phyloP scores from a whole-genome alignment of 768 basidiomycete species.

The Boletales sp. region DNA sequence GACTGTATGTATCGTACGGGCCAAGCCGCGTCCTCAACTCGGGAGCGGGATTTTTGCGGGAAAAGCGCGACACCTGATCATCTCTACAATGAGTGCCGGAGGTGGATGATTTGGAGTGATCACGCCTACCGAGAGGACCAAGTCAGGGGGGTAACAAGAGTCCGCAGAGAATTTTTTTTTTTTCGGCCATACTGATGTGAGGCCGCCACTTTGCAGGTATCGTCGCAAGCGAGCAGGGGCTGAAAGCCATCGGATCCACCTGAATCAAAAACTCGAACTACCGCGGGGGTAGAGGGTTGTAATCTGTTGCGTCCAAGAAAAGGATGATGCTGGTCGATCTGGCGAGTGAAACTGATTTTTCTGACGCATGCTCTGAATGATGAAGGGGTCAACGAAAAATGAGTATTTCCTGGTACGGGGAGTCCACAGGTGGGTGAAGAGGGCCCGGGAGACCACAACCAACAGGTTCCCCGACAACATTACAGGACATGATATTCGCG shows the following conservation, averaged over 20 bases:
- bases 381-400: constrained; percentile 5
- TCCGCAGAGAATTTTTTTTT: not conserved
- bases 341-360: not conserved
- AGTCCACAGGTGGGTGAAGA: not conserved
- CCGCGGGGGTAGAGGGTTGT: not conserved
- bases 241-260: not conserved
- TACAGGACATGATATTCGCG: constrained; percentile 1
- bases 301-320: constrained; percentile 5
- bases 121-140: not conserved
- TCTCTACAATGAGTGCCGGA: not conserved
- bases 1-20: constrained; percentile 6
- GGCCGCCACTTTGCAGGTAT: not conserved
- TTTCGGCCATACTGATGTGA: constrained; percentile 1
- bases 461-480: not conserved
- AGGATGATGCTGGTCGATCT: constrained; percentile 3
- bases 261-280: constrained; percentile 3
- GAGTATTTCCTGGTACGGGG: not conserved
- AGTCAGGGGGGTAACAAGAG: not conserved
- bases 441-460: constrained; percentile 1
- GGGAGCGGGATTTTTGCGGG: constrained; percentile 7
- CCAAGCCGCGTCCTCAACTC: not conserved
- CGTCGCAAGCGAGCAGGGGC: constrained; percentile 2
- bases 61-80: not conserved
- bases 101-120: not conserved
- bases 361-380: constrained; percentile 3